A percentile compares a stretch with the other conserved stretches of the same genome.
These are phyloP conservation scores for Fusarium sp. DNA, from an alignment of 2,329 filamentous ascomycete species.

Conservation along the genomic window DNA sequence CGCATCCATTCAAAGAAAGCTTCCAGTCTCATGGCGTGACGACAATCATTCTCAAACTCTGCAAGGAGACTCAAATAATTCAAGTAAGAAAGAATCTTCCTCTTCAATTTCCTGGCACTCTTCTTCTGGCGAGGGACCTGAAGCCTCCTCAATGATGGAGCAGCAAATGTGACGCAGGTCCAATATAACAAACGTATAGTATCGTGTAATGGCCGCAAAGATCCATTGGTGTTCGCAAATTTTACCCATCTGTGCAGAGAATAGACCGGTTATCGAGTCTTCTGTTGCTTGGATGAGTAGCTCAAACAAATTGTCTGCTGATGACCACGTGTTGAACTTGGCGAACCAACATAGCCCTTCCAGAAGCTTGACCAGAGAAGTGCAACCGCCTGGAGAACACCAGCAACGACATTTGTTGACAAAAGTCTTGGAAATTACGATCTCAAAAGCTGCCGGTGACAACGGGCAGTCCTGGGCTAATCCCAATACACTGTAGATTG, in stretches of 20 bases:
- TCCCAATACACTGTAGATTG: no score
- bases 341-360: no score
- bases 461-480: background rate
- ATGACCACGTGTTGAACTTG: no score
- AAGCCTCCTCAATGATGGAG: accelerated
- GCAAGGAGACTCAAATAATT: accelerated
- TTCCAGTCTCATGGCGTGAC: accelerated
- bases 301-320: no score
- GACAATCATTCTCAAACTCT: accelerated
- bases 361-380: background rate
- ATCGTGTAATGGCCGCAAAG: accelerated
- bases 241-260: accelerated
- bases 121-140: accelerated
- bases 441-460: accelerated
- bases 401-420: background rate
- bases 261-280: accelerated
- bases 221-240: background rate
- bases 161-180: background rate
- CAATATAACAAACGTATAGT: accelerated
- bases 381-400: background rate
- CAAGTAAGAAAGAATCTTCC: background rate
- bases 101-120: accelerated
- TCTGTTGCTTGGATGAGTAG: no score
- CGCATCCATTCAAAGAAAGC: accelerated
- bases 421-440: accelerated